A percentile compares a stretch with the other conserved stretches of the same genome.
phyloP scores from a whole-genome alignment of 768 basidiomycete genomes.

The Leccinum variicolor region DNA sequence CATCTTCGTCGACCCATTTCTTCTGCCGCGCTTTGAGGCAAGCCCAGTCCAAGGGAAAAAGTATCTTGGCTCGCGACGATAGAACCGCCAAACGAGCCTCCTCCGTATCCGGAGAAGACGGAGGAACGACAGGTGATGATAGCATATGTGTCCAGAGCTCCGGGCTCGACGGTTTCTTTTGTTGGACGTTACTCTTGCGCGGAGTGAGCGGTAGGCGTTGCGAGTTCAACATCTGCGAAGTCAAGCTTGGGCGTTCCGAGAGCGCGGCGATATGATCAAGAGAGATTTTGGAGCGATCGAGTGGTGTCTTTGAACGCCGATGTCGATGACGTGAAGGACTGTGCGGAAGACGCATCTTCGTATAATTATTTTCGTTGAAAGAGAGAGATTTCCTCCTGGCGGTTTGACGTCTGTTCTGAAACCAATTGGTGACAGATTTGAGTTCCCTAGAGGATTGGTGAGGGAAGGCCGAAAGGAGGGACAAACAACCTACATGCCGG shows the following conservation, averaged over 20 bases:
- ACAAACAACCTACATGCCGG: constrained; percentile 33
- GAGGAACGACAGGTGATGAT: constrained; percentile 24
- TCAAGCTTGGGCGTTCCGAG: constrained; percentile 26
- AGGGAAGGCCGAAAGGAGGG: neutral
- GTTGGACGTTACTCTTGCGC: constrained; percentile 17
- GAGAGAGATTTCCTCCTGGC: constrained; percentile 21
- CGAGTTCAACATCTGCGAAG: constrained; percentile 2
- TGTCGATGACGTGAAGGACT: constrained; percentile 9
- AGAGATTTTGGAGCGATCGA: constrained; percentile 27
- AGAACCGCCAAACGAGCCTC: constrained; percentile 25
- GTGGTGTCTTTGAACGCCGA: constrained; percentile 9
- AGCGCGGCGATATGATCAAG: constrained; percentile 31
- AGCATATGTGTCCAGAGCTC: constrained; percentile 31
- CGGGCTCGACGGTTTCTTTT: constrained; percentile 6
- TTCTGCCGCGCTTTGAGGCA: constrained; percentile 49
- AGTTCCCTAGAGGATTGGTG: constrained; percentile 45
- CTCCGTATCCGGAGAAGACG: constrained; percentile 20
- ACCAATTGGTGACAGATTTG: constrained; percentile 75
- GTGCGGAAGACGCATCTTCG: neutral
- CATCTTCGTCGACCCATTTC: constrained; percentile 22
- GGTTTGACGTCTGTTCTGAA: constrained; percentile 75
- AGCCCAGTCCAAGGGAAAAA: constrained; percentile 70
- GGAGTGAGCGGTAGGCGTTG: constrained; percentile 25
- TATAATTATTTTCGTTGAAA: constrained; percentile 23
- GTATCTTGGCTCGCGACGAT: constrained; percentile 36